Evolutionary conservation across 176 grass and related monocot genomes (phyloP).

Genomic region (Eragrostis nindensis): DNA sequence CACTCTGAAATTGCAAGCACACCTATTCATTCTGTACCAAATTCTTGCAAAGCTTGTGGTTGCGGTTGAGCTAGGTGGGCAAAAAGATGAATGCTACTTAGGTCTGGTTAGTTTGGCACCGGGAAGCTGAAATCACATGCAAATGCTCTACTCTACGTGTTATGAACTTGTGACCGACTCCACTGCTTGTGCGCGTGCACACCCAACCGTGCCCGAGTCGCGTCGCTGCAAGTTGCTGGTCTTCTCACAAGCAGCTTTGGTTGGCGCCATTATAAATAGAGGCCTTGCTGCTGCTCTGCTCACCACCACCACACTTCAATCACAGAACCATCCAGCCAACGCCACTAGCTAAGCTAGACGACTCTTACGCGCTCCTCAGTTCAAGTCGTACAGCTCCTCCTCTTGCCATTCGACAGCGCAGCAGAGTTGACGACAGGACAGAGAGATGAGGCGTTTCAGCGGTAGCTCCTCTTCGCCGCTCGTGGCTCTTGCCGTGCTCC

Average conservation of each 20-base stretch:
- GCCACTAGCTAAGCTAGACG: no score
- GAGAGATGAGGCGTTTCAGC: background rate
- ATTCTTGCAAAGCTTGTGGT: background rate
- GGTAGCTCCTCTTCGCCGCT: background rate
- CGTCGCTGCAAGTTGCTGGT: background rate
- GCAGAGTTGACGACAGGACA: background rate
- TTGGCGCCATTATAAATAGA: background rate
- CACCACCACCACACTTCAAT: background rate
- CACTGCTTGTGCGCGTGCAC: background rate
- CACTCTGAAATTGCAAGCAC: no score
- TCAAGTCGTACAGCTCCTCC: background rate
- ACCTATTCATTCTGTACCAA: background rate
- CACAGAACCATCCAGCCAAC: no score
- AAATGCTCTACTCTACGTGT: background rate
- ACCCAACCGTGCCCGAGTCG: background rate
- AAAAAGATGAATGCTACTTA: background rate
- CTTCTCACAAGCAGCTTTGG: background rate
- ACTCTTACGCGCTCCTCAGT: background rate
- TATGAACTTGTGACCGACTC: background rate
- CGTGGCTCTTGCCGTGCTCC: background rate
- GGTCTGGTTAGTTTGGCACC: slow-evolving; percentile 1
- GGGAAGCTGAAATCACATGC: background rate
- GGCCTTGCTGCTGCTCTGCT: background rate
- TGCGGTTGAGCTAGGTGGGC: background rate
- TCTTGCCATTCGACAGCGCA: background rate